Conservation (phyloP, 2,329 filamentous ascomycete genomes). For the Colletotrichum tropicale region DNA sequence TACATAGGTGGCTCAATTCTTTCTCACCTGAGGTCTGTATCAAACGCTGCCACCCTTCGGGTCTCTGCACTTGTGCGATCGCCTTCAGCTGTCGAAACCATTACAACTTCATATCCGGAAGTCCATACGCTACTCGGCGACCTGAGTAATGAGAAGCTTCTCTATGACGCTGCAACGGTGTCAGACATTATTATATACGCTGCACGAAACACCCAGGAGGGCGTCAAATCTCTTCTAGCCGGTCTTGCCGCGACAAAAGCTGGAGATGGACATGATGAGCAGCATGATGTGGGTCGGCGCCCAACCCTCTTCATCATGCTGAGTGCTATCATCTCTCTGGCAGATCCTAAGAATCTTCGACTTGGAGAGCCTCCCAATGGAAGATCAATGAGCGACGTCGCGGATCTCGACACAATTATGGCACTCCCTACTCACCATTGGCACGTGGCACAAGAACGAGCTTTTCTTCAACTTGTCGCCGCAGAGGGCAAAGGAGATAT, state of each 20-base stretch:
- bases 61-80: background rate
- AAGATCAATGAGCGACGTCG: background rate
- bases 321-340: constrained; percentile 2
- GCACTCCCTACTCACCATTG: background rate
- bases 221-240: background rate
- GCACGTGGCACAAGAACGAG: background rate
- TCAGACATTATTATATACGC: background rate
- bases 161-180: background rate
- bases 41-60: background rate
- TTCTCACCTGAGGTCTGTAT: background rate
- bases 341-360: background rate
- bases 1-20: background rate
- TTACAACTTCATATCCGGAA: background rate
- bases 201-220: background rate
- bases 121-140: background rate
- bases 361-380: background rate
- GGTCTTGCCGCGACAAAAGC: background rate
- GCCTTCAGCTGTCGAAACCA: background rate
- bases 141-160: background rate
- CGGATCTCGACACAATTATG: background rate
- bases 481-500: background rate
- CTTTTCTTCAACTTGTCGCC: background rate
- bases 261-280: background rate
- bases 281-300: background rate
- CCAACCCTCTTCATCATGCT: background rate